Base-by-base conservation (phyloP, 202 grass and related monocot species). In the Setaria viridis region DNA sequence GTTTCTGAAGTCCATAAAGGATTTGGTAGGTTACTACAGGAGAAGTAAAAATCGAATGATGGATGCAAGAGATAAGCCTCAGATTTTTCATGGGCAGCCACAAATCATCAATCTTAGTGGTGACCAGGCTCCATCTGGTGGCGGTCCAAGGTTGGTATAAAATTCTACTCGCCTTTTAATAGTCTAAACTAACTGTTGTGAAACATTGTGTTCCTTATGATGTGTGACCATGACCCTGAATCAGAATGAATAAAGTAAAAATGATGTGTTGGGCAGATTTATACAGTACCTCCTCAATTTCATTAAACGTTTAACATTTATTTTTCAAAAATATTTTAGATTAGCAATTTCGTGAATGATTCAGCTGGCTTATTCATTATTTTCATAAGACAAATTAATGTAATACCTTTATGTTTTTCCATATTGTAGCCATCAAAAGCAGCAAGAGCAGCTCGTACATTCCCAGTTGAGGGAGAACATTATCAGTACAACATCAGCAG, bases 101-200 rank as follows among this genome's bases (percentile, higher is more conserved):
- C 48, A 57, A 33, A 35, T 67, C 20, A 33, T 47, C 15, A 45
- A 83, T 77, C 43, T 77, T 78, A 59, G 11, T 54, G 0, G 25
- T 10, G 35, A 83, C 51, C 7, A 17, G 54, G n/a, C 5, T 42
- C 74, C 55, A 57, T 65, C 37, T 6, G n/a, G 21, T 72, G 17
- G 56, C 42, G 29, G 3, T 84, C 13, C 50, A 65, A 80, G 87
- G 87, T 84, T 74, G 19, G 81, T 84, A 74, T 21, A 72, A 78
- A 49, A 16, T 62, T 16, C 5, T 75, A 15, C 20, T 53, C 45
- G 11, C 53, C 42, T 50, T 50, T 51, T 49, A 50, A 62, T 48
- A 20, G 11, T 32, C 59, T 4, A 15, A 9, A 9, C 55, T 35
- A 15, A 34, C 1, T 9, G 48, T 6, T 3, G 34, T 63, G 47